Evolutionary conservation across 2,329 filamentous ascomycete genomes (phyloP).

Genomic region (Endocalyx cinctus): DNA sequence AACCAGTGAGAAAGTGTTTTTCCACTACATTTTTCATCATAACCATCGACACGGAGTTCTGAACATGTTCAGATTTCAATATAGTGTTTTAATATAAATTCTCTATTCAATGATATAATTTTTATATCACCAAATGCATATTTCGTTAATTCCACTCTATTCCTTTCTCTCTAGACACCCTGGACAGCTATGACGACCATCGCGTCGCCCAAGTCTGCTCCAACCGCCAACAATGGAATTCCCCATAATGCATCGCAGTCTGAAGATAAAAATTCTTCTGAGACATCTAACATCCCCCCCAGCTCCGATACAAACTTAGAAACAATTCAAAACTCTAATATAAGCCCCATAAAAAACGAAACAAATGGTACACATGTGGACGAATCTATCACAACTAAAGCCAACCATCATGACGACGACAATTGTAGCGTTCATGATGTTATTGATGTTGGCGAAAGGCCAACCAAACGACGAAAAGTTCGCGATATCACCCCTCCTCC

Average conservation of each 20-base stretch:
- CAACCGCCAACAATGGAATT: constrained; percentile 26
- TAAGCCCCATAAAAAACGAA: constrained; percentile 7
- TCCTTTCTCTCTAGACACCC: constrained; percentile 36
- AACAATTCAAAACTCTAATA: too few relatives aligned
- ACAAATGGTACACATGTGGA: constrained; percentile 11
- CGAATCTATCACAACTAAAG: constrained; percentile 19
- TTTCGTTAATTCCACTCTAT: constrained; percentile 51
- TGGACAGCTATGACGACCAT: constrained; percentile 54
- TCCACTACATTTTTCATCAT: constrained; percentile 39
- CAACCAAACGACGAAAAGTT: constrained; percentile 62
- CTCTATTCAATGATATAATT: constrained; percentile 50
- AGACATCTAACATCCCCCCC: too few relatives aligned
- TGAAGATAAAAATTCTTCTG: too few relatives aligned
- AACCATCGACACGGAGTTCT: constrained; percentile 42
- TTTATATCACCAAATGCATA: constrained; percentile 54
- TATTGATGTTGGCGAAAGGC: constrained; percentile 40
- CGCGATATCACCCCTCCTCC: constrained; percentile 39
- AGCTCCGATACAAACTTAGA: too few relatives aligned
- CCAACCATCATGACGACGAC: constrained; percentile 18
- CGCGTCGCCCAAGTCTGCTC: constrained; percentile 50
- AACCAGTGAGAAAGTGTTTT: constrained; percentile 43
- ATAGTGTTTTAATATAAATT: constrained; percentile 37
- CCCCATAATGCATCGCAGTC: too few relatives aligned
- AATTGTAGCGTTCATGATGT: constrained; percentile 11
- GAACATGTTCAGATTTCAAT: constrained; percentile 52